Percentiles rank a stretch among this genome's conserved stretches.
phyloP scores from a whole-genome alignment of 305 asterid genomes.

The Rubia tinctorum region DNA sequence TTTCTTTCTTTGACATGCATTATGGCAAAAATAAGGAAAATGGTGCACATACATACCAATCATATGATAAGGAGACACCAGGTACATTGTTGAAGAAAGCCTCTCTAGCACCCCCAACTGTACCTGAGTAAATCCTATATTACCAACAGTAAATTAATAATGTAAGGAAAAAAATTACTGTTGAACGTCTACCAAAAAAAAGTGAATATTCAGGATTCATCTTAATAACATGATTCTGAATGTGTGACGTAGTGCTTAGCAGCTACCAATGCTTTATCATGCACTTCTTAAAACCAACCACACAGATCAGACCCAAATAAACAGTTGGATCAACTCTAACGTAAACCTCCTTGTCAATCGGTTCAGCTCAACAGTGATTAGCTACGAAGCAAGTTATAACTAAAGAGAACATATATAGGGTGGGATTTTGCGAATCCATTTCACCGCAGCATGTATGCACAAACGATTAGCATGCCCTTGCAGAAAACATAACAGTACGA shows the following conservation, averaged over 20 bases:
- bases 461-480: not conserved
- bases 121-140: slow-evolving; percentile 83
- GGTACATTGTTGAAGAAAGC: slow-evolving; percentile 72
- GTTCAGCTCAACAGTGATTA: not conserved
- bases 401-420: not conserved
- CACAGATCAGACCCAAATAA: not conserved
- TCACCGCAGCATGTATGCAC: not conserved
- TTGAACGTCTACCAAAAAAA: not conserved
- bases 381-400: not conserved
- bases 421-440: too few species aligned
- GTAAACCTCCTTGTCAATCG: not conserved
- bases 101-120: slow-evolving; percentile 97
- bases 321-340: not conserved
- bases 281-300: not conserved
- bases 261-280: not conserved
- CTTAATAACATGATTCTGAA: not conserved
- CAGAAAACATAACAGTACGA: not conserved
- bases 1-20: not conserved
- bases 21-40: not conserved
- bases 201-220: not conserved
- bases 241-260: not conserved
- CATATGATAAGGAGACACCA: slow-evolving; percentile 71
- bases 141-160: slow-evolving; percentile 24
- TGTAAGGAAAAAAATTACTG: not conserved
- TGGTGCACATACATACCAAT: slow-evolving; percentile 50